Base-by-base conservation (phyloP, 345 rosid genomes). In the Salix udensis region DNA sequence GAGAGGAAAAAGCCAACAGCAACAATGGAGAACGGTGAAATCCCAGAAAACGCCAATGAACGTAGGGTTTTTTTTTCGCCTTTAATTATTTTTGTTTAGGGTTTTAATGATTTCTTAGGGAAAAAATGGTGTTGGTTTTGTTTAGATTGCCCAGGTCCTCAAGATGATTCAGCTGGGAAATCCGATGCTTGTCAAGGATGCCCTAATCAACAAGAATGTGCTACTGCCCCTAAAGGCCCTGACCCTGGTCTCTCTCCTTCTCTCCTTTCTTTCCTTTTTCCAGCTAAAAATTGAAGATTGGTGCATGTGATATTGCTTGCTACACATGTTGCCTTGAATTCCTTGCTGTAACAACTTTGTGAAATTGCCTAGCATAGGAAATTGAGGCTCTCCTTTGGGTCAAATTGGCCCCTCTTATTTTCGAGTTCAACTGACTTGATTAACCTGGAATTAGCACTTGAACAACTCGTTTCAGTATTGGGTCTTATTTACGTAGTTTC, bases 201-300 rank as follows among this genome's bases (percentile, higher is more conserved):
- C 76, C 98, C 98, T 73, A 95, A 93, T 81, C 98, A 95, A 77
- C 82, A 93, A 84, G 90, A 72, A 69, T 93, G 98, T 80, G 97
- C 98, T 67, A 81, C 94, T 61, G 98, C 94, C 21, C 98, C 98
- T 23, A 95, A 93, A 76, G 98, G 98, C 81, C 98, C 97, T 34
- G 98, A 93, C 82, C 98, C 98, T 77, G 98, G 98, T 95, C 37
- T 44, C 21, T 65, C 15, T 37, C 73, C 19, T 39, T 70, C 21
- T 65, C 15, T 37, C 74, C n/a, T 39, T 70, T 18, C 5, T 28
- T 5, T 9, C 9, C 62, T 26, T 18, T 44, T 23, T 40, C 14
- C 9, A 21, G 6, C 13, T 67, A 34, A 13, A 44, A 46, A 46
- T 46, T 46, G 50, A 46, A 46, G 18, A 46, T 13, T 14, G 50